Evolutionary conservation across 768 basidiomycete genomes (phyloP).

Genomic region (Mycena filopes): DNA sequence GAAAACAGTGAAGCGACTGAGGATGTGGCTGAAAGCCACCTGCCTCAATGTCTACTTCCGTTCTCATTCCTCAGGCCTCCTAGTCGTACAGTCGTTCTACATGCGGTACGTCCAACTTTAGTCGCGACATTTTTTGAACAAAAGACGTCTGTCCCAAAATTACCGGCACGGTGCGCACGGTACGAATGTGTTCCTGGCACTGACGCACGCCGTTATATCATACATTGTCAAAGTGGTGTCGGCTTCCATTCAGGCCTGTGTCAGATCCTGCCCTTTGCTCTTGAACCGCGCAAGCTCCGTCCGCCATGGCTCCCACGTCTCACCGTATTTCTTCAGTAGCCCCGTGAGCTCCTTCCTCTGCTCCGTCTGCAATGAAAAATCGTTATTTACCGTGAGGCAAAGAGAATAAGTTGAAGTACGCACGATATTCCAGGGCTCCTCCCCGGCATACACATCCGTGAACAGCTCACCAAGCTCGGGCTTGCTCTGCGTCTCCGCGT

Average conservation of each 20-base stretch:
- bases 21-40: too few relatives aligned
- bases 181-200: too few relatives aligned
- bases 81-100: too few relatives aligned
- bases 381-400: not conserved
- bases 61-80: too few relatives aligned
- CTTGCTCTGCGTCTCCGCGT: conserved; percentile 76
- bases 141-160: too few relatives aligned
- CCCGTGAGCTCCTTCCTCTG: conserved; percentile 82
- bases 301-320: conserved; percentile 89
- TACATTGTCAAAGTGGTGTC: too few relatives aligned
- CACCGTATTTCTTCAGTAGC: conserved; percentile 86
- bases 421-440: conserved; percentile 68
- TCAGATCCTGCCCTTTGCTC: conserved; percentile 73
- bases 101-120: too few relatives aligned
- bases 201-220: too few relatives aligned
- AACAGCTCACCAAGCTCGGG: conserved; percentile 69
- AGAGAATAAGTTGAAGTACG: conserved; percentile 43
- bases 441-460: conserved; percentile 24
- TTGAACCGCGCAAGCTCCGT: conserved; percentile 81
- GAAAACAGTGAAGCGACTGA: too few relatives aligned
- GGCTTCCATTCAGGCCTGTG: not conserved
- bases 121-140: too few relatives aligned
- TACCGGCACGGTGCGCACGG: too few relatives aligned
- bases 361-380: conserved; percentile 76
- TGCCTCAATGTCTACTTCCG: too few relatives aligned